Evolutionary conservation across 768 basidiomycete species (phyloP).

Genomic region (Pleurotus cornucopiae): DNA sequence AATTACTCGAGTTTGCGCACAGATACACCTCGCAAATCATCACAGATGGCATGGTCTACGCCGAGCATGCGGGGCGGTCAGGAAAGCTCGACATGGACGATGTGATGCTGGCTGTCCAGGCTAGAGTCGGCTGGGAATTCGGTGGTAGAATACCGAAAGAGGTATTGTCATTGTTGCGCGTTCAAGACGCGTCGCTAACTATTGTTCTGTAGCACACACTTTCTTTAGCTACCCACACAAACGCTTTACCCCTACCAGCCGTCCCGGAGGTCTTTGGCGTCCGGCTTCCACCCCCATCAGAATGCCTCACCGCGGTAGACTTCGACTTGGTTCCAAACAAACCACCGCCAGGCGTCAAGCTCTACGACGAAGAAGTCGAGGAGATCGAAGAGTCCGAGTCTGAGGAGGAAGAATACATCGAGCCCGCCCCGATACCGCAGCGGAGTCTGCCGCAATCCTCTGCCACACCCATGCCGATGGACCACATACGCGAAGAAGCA

Average conservation of each 20-base stretch:
- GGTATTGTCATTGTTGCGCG: conserved; percentile 37
- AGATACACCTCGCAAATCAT: conserved; percentile 81
- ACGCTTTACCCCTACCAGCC: conserved; percentile 72
- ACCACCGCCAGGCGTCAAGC: conserved; percentile 70
- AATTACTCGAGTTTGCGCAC: conserved; percentile 83
- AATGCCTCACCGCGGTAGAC: conserved; percentile 76
- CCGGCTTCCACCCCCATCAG: conserved; percentile 64
- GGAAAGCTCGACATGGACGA: conserved; percentile 86
- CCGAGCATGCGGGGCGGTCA: conserved; percentile 76
- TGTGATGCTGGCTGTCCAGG: conserved; percentile 76
- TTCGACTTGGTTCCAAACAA: conserved; percentile 86
- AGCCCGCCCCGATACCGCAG: conserved; percentile 50
- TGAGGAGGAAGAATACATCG: conserved; percentile 69
- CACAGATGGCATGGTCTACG: conserved; percentile 82
- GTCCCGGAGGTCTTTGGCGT: conserved; percentile 90
- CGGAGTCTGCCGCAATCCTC: conserved; percentile 21
- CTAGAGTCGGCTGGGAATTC: conserved; percentile 90
- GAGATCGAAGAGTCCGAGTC: conserved; percentile 76
- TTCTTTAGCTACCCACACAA: conserved; percentile 80
- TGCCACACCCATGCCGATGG: conserved; percentile 22
- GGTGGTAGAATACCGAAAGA: conserved; percentile 87
- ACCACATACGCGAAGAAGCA: conserved; percentile 32
- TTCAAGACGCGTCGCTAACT: neutral
- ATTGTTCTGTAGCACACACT: conserved; percentile 54
- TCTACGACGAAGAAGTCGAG: conserved; percentile 79